Evolutionary conservation across 2,329 filamentous ascomycete species (phyloP).

Genomic region (Aspergillus tubingensis): DNA sequence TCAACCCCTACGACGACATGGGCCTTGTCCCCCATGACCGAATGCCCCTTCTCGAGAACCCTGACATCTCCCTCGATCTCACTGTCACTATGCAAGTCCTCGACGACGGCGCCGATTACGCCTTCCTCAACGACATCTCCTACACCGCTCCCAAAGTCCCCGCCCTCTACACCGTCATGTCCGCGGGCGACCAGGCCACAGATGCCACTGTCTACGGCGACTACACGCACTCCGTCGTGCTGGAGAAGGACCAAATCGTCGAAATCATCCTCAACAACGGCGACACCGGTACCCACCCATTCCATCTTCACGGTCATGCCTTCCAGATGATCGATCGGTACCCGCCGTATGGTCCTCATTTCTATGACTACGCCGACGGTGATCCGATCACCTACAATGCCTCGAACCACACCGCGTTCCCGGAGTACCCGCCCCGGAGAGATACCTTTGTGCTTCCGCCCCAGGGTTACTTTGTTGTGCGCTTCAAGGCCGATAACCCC

Average conservation of each 20-base stretch:
- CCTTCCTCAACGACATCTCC: slow-evolving; percentile 30
- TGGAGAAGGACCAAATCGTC: slow-evolving; percentile 43
- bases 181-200: slow-evolving; percentile 45
- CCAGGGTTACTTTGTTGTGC: slow-evolving; percentile 66
- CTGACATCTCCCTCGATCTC: slow-evolving; percentile 63
- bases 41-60: slow-evolving; percentile 59
- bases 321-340: slow-evolving; percentile 70
- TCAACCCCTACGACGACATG: slow-evolving; percentile 73
- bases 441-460: slow-evolving; percentile 69
- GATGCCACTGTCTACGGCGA: slow-evolving; percentile 65
- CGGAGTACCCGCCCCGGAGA: slow-evolving; percentile 62
- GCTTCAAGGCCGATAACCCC: slow-evolving; percentile 48
- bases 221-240: slow-evolving; percentile 57
- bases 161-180: slow-evolving; percentile 30
- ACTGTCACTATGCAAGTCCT: slow-evolving; percentile 67
- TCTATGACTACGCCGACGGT: slow-evolving; percentile 49
- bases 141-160: slow-evolving; percentile 28
- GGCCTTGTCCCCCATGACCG: slow-evolving; percentile 69
- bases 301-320: slow-evolving; percentile 58
- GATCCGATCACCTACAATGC: slow-evolving; percentile 34
- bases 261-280: slow-evolving; percentile 49
- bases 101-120: slow-evolving; percentile 37
- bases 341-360: slow-evolving; percentile 56
- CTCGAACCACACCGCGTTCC: slow-evolving; percentile 44
- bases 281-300: slow-evolving; percentile 49